Evolutionary conservation across 805 yeast genomes (phyloP), one percentile per base, ranked within the genome.

Genomic region (Saturnispora bothae): DNA sequence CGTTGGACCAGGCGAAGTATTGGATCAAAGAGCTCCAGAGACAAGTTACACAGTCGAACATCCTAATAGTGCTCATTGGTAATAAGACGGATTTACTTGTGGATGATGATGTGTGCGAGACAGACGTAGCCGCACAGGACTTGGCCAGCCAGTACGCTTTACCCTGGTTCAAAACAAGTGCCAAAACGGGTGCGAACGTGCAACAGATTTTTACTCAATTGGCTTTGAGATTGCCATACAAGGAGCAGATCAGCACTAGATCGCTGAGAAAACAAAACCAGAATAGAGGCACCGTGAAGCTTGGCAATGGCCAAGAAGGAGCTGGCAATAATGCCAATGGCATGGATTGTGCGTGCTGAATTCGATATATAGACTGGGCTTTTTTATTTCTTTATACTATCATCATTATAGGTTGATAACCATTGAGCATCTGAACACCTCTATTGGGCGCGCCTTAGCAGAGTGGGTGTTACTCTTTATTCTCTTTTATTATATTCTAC

Each of bases 1-100:
- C 95, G 2, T 64, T 79, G 39, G 68, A 65, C 34, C 75, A 77
- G 51, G 89, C 89, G 3, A 75, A 77, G 48, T 73, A 74, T 33
- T 82, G 89, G 89, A 76, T 80, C 27, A 76, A 78, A 50, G 92
- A 82, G 57, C 60, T 82, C 44, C 83, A 83, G 60, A 76, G 80
- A 45, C 96, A 86, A 56, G 94, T 94, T 54, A 73, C 71, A 39
- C n/a, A n/a, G n/a, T 73, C 77, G 38, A 19, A 28, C 21, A 74
- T 88, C 37, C 77, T 86, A 32, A 83, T 92, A 46, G 84, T 89
- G 25, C 57, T 82, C 28, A 83, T 78, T n/a, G 94, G 88, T n/a
- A 82, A 82, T 53, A 82, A 82, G 52, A 48, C 67, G 1, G 94
- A 82, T 60, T 61, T 82, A 46, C 69, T 56, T 13, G 60, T 57